Evolutionary conservation across 495 filamentous ascomycete species (phyloP), one percentile per base, ranked within the genome.

Genomic region (Emericellopsis terricola): DNA sequence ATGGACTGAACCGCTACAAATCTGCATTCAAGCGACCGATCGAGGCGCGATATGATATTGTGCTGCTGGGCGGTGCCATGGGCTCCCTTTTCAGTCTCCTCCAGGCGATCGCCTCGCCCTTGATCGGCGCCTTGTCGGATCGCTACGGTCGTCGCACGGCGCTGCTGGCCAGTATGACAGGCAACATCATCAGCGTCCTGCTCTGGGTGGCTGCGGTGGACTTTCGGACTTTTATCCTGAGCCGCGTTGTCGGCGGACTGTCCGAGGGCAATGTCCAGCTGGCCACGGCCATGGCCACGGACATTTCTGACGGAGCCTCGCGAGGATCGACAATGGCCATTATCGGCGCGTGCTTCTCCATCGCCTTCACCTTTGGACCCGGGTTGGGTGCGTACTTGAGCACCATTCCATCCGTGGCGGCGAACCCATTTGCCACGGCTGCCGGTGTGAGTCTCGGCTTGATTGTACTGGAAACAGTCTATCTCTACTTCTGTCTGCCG

Each of bases 251-350:
- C 2, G 89, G 89, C 11, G 89, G 89, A 0, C 57, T 99, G 39
- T 93, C 85, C 33, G 89, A 99, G 51, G 91, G 86, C 17, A 99
- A 99, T 46, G 82, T 99, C 0, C 89, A 99, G 57, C 62, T 99
- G 2, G 91, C 91, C 14, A 85, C 83, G 35, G 91, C 91, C 27
- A 99, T 99, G 46, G 89, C 91, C 8, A 91, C 89, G 6, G 89
- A 99, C 55, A 80, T 99, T 38, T 89, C 80, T 37, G 82, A 89
- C 45, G 73, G 80, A 34, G 65, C 68, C 29, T 76, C 71, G 37
- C 69, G 89, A 16, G 82, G 84, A 1, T 73, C 80, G 11, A 93
- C 91, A 19, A 94, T 99, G 77, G 89, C 89, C 10, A 64, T 96
- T 27, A 84, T 99, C 10, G 89, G 89, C 21, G 87, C 76, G 24